phyloP scores from a whole-genome alignment of 2,329 filamentous ascomycete species.

The Apiospora malaysiana region DNA sequence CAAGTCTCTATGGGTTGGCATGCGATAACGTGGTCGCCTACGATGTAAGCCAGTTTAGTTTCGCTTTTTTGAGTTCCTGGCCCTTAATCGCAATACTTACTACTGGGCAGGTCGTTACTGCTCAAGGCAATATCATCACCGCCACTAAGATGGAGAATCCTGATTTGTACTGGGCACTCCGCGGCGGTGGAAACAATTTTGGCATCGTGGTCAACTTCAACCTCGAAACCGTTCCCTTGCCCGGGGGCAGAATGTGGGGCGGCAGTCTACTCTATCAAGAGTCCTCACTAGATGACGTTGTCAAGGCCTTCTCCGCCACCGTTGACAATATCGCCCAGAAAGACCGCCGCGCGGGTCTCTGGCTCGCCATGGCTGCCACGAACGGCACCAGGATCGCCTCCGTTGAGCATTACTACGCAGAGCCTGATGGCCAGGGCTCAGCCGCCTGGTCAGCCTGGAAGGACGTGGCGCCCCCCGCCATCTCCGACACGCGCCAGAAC shows the following conservation, averaged over 20 bases:
- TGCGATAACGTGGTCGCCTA: constrained; percentile 51
- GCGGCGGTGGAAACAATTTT: constrained; percentile 19
- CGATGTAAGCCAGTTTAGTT: constrained; percentile 39
- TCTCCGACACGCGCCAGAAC: not conserved
- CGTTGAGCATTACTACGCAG: constrained; percentile 11
- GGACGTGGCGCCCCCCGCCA: not conserved
- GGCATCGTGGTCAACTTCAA: constrained; percentile 10
- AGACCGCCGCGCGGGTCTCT: not conserved
- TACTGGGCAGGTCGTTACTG: not conserved
- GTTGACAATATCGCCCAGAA: constrained; percentile 2
- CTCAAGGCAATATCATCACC: not conserved
- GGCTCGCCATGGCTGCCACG: not conserved
- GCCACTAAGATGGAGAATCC: not conserved
- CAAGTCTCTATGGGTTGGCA: constrained; percentile 45
- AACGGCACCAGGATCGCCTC: not conserved
- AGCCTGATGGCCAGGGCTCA: not conserved
- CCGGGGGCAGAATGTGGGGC: constrained; percentile 3
- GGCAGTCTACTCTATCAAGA: not conserved
- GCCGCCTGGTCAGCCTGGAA: not conserved
- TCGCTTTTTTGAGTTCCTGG: not conserved
- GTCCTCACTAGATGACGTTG: not conserved
- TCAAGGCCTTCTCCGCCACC: not conserved
- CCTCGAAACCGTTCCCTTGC: constrained; percentile 11
- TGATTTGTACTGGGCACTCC: constrained; percentile 18
- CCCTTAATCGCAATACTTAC: not conserved